phyloP scores from a whole-genome alignment of 208 protist species.

The Phytomonas sp. region DNA sequence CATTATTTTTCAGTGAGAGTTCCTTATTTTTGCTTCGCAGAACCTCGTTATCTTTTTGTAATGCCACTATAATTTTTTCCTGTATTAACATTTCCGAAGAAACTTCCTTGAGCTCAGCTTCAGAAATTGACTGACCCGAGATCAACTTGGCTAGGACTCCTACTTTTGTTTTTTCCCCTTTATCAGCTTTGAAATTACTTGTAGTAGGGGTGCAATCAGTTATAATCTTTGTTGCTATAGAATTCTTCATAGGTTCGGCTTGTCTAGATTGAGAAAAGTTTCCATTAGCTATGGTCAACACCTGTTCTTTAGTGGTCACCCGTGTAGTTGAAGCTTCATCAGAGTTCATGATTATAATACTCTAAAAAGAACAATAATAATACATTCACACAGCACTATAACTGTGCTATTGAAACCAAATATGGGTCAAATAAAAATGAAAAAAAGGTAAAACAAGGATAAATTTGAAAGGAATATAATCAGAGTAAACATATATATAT shows the following conservation, averaged over 20 bases:
- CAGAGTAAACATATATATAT: no score
- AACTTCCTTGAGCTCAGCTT: not conserved
- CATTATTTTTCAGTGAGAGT: constrained; percentile 24
- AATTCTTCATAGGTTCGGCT: not conserved
- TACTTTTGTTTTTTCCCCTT: not conserved
- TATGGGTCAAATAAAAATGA: not conserved
- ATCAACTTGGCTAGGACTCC: not conserved
- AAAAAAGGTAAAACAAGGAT: not conserved
- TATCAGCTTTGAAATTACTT: not conserved
- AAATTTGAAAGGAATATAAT: not conserved
- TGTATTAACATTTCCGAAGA: constrained; percentile 45
- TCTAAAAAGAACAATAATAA: not conserved
- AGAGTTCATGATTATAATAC: not conserved
- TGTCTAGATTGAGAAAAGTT: not conserved
- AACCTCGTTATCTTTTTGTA: constrained; percentile 63
- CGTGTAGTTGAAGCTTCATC: not conserved
- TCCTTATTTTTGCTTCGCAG: constrained; percentile 40
- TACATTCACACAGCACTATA: not conserved
- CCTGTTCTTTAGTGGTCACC: not conserved
- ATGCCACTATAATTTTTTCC: constrained; percentile 52
- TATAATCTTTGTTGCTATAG: not conserved
- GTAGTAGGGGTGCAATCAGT: not conserved
- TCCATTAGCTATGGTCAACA: not conserved
- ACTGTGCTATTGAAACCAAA: not conserved
- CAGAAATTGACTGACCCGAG: not conserved